Percentiles rank a stretch among this genome's conserved stretches.
phyloP scores from a whole-genome alignment of 2,329 filamentous ascomycete species.

The Grosmannia clavigera region DNA sequence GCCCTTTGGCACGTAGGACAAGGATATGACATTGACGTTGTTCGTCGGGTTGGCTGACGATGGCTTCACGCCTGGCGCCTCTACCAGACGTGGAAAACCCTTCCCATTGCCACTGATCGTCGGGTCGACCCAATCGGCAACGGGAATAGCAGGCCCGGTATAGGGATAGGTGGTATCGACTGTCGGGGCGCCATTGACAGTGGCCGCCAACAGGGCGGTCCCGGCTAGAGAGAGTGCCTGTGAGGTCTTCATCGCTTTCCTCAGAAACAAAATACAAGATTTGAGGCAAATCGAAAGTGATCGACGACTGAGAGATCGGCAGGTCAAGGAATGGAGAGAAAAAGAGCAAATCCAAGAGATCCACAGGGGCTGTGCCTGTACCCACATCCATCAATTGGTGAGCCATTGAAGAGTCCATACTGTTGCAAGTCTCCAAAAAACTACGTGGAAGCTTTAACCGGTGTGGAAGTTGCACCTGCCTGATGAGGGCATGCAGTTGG shows the following conservation, averaged over 20 bases:
- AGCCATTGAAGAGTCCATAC: too few species aligned
- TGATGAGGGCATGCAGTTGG: too few species aligned
- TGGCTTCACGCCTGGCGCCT: constrained; percentile 36
- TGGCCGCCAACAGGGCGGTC: constrained; percentile 1
- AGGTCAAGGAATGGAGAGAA: too few species aligned
- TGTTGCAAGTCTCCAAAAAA: too few species aligned
- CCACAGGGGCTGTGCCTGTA: too few species aligned
- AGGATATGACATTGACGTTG: constrained; percentile 39
- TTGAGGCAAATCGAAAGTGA: too few species aligned
- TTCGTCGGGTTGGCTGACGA: constrained; percentile 29
- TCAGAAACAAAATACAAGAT: too few species aligned
- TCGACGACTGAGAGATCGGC: too few species aligned
- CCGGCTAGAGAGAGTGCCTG: background rate
- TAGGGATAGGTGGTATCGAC: constrained; percentile 33
- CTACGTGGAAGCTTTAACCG: too few species aligned
- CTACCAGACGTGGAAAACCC: constrained; percentile 35
- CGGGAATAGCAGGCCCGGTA: constrained; percentile 32
- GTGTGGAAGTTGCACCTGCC: too few species aligned
- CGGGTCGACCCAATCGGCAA: constrained; percentile 38
- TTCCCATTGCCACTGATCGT: constrained; percentile 39
- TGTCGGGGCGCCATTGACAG: background rate
- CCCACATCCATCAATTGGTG: too few species aligned
- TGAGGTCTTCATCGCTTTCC: constrained; percentile 10
- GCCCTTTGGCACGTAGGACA: constrained; percentile 33
- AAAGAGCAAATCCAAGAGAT: too few species aligned